These are phyloP conservation scores for Aspergillus intermedius DNA, from an alignment of 2,329 filamentous ascomycete genomes.

Conservation along the genomic window DNA sequence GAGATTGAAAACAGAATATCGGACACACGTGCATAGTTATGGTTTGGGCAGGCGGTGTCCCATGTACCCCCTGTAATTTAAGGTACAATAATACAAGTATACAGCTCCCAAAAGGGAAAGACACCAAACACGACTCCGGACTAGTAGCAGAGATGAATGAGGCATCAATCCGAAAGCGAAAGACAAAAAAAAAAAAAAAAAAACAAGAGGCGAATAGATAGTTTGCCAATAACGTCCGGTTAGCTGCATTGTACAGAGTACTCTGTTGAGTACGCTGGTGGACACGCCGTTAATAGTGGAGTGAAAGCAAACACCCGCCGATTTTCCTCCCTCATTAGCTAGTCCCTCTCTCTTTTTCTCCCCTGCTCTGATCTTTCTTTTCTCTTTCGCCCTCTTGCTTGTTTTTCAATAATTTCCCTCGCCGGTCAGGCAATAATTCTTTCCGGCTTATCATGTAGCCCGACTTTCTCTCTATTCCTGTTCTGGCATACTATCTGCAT, in stretches of 20 bases:
- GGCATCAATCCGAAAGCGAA: no score
- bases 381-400: conserved; percentile 2
- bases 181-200: not conserved
- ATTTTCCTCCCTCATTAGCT: conserved; percentile 12
- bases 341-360: conserved; percentile 1
- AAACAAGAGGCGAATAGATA: not conserved
- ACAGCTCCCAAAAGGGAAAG: no score
- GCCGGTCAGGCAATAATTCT: not conserved
- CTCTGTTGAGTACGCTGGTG: not conserved
- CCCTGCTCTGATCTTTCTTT: conserved; percentile 5
- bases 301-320: not conserved
- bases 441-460: not conserved
- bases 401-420: not conserved
- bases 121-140: no score
- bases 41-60: no score
- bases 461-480: not conserved
- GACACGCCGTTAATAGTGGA: not conserved
- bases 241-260: no score
- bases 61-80: no score
- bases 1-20: no score
- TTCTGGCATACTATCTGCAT: not conserved
- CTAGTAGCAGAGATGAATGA: no score
- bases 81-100: no score
- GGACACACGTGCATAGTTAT: no score
- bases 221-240: not conserved